A percentile compares a stretch with the other conserved stretches of the same genome.
phyloP scores from a whole-genome alignment of 768 basidiomycete genomes.

The Phaeotremella skinneri region DNA sequence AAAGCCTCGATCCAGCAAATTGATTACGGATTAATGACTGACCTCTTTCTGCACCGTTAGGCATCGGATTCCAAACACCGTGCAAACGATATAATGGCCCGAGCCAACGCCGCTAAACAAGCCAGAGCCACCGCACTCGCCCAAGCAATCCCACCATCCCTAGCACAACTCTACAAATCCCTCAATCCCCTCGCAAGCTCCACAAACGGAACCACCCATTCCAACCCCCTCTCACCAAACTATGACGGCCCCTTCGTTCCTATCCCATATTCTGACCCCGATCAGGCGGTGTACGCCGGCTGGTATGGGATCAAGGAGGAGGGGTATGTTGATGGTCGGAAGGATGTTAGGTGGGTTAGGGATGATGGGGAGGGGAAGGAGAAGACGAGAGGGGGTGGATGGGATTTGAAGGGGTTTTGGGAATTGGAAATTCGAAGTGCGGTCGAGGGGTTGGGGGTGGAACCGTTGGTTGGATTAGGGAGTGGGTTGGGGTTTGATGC shows the following conservation, averaged over 20 bases:
- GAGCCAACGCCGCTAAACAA: slow-evolving; percentile 22
- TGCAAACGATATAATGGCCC: slow-evolving; percentile 22
- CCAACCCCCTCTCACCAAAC: slow-evolving; percentile 25
- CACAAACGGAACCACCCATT: slow-evolving; percentile 15
- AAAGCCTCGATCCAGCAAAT: background rate
- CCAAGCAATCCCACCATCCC: slow-evolving; percentile 24
- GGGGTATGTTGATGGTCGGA: slow-evolving; percentile 35
- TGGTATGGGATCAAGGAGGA: slow-evolving; percentile 20
- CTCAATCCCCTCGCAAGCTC: slow-evolving; percentile 1
- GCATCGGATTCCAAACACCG: background rate
- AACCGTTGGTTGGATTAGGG: slow-evolving; percentile 23
- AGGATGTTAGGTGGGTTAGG: slow-evolving; percentile 32
- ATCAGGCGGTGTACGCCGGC: slow-evolving; percentile 4
- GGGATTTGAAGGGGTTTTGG: slow-evolving; percentile 41
- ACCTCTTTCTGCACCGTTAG: slow-evolving; percentile 14
- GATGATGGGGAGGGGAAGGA: slow-evolving; percentile 29
- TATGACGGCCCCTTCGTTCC: slow-evolving; percentile 48
- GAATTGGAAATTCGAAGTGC: slow-evolving; percentile 41
- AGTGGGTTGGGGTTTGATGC: background rate
- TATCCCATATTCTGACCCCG: slow-evolving; percentile 40
- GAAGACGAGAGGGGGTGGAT: slow-evolving; percentile 43
- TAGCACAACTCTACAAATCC: slow-evolving; percentile 7
- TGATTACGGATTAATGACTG: background rate
- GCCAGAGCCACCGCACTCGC: slow-evolving; percentile 25
- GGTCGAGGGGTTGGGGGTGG: slow-evolving; percentile 39